phyloP scores from a whole-genome alignment of 768 basidiomycete genomes.

The Grammothele lineata region DNA sequence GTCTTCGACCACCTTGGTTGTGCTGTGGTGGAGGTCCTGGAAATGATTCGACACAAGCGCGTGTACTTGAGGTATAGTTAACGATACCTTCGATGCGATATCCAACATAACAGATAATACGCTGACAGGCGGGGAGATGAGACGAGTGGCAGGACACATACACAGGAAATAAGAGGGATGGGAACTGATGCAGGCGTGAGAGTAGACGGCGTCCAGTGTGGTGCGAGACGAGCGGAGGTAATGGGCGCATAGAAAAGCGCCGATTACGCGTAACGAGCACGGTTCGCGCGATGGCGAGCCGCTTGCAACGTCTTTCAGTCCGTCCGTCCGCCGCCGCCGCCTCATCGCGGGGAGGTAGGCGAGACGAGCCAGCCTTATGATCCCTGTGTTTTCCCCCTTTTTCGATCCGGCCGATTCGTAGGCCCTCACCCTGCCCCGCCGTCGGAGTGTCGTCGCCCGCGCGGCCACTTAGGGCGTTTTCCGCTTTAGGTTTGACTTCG shows the following conservation, averaged over 20 bases:
- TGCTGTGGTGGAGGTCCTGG: constrained; percentile 91
- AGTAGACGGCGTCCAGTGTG: not conserved
- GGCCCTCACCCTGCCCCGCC: constrained; percentile 40
- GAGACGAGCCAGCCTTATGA: constrained; percentile 24
- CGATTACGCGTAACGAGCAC: no score
- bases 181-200: not conserved
- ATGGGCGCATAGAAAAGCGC: constrained; percentile 15
- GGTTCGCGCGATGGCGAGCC: no score
- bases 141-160: constrained; percentile 2
- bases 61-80: constrained; percentile 97
- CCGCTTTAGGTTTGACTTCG: constrained; percentile 31
- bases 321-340: constrained; percentile 1
- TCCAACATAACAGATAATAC: constrained; percentile 19
- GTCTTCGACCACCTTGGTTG: constrained; percentile 95
- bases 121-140: constrained; percentile 20
- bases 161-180: no score
- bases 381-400: constrained; percentile 48
- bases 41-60: constrained; percentile 97
- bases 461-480: constrained; percentile 19
- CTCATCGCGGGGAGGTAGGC: not conserved
- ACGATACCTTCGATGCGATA: constrained; percentile 84
- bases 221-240: not conserved
- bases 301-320: not conserved
- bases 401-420: constrained; percentile 49
- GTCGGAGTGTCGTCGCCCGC: constrained; percentile 46